Percentiles rank a stretch among this genome's conserved stretches.
These are phyloP conservation scores for Arachis hypogaea DNA, from an alignment of 306 rosid genomes.

Conservation along the genomic window DNA sequence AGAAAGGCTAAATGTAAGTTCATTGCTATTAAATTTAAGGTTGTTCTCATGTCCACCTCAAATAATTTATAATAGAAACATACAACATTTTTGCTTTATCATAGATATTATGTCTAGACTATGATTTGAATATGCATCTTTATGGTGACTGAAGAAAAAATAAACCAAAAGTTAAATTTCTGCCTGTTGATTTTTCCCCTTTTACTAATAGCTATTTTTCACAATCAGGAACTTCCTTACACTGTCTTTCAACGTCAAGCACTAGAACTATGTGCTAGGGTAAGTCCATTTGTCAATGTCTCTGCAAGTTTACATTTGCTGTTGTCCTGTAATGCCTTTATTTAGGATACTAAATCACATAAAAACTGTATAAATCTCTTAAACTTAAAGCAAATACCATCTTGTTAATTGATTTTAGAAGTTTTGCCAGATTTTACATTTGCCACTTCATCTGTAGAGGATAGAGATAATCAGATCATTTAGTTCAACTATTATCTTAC, in stretches of 20 bases:
- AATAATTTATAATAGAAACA: slow-evolving; percentile 14
- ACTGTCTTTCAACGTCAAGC: slow-evolving; percentile 75
- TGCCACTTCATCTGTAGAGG: neutral
- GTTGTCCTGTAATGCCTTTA: neutral
- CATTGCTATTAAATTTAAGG: slow-evolving; percentile 9
- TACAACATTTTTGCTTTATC: neutral
- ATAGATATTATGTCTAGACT: too few relatives aligned
- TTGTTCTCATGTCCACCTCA: slow-evolving; percentile 2
- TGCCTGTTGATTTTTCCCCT: slow-evolving; percentile 10
- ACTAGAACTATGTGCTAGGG: slow-evolving; percentile 95
- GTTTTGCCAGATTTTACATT: neutral
- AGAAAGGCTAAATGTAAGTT: slow-evolving; percentile 74
- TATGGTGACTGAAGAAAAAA: slow-evolving; percentile 1
- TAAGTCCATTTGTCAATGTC: slow-evolving; percentile 46
- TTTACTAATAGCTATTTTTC: slow-evolving; percentile 27
- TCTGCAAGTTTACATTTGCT: neutral
- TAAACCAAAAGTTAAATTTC: slow-evolving; percentile 23
- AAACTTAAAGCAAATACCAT: neutral
- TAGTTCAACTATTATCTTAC: too few relatives aligned
- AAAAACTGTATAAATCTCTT: neutral
- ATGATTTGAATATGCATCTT: neutral
- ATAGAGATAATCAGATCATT: too few relatives aligned
- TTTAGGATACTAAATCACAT: neutral
- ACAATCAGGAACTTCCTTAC: slow-evolving; percentile 69
- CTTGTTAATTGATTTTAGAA: neutral